Base-by-base conservation (phyloP, 73 alveolate genomes). In the Symbiodinium pilosum region DNA sequence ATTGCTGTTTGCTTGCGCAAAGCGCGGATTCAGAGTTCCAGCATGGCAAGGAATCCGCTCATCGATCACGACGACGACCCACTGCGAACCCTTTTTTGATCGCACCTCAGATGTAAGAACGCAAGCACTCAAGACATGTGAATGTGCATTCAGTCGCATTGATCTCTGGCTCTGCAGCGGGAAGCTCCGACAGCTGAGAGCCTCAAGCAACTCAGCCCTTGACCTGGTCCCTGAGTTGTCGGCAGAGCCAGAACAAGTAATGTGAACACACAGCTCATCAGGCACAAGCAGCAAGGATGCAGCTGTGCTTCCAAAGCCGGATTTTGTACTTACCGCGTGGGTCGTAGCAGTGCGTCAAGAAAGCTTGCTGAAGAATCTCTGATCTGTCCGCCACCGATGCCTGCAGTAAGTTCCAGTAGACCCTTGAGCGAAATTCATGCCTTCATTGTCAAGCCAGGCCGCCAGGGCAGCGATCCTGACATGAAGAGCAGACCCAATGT, bases 261-360 rank as follows among this genome's bases (percentile, higher is more conserved):
- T n/a, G n/a, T n/a, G n/a, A n/a, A n/a, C n/a, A n/a, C n/a, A n/a
- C n/a, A n/a, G n/a, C n/a, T n/a, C n/a, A n/a, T n/a, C 59, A 47
- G 6, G 59, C 59, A 14, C 59, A 47, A 14, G 59, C 59, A 47
- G 59, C 14, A 9, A 36, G 11, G 32, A 0, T 41, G 21, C 41
- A 39, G 54, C 88, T 40, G 21, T 68, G 97, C n/a, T 30, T 68
- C 97, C 97, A 91, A 41, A 91, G 88, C 52, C 97, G 87, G 77
- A 91, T 68, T n/a, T 91, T 91, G 64, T 91, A 91, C 51, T 91
- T 91, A n/a, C 97, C 97, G 42, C 97, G 97, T 3, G 97, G 97
- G 32, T 91, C 97, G 43, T 44, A 68, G 81, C 81, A 56, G 64
- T 91, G 75, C 24, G 97, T 68, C 52, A 91, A 16, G 88, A 91